A percentile compares a stretch with the other conserved stretches of the same genome.
Conservation (phyloP, 2,329 filamentous ascomycete species). For the Phaeoacremonium minimum region DNA sequence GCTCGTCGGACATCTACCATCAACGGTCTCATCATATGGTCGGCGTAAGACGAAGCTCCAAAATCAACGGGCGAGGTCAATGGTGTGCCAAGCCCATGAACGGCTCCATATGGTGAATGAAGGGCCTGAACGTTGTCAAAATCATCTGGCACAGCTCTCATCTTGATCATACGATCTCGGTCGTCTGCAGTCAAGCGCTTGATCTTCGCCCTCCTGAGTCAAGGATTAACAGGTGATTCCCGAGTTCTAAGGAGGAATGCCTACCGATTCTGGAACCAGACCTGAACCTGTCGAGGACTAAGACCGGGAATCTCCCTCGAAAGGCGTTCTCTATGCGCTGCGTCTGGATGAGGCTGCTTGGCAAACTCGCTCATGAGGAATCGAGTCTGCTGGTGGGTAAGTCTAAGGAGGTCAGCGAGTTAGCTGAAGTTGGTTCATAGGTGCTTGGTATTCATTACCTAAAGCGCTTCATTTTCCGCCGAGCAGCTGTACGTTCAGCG, state of each 20-base stretch:
- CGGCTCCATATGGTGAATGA: slow-evolving; percentile 63
- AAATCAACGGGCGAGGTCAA: slow-evolving; percentile 46
- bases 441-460: slow-evolving; percentile 46
- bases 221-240: slow-evolving; percentile 2
- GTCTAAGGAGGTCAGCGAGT: slow-evolving; percentile 46
- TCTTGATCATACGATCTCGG: slow-evolving; percentile 67
- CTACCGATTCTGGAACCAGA: slow-evolving; percentile 98
- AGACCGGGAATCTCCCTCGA: slow-evolving; percentile 88
- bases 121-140: slow-evolving; percentile 68
- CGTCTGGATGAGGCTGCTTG: slow-evolving; percentile 90
- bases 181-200: slow-evolving; percentile 68
- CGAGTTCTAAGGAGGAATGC: slow-evolving; percentile 16
- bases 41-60: slow-evolving; percentile 43
- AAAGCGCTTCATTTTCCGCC: slow-evolving; percentile 74
- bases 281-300: slow-evolving; percentile 88
- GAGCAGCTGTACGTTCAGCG: slow-evolving; percentile 52
- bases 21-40: slow-evolving; percentile 62
- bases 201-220: slow-evolving; percentile 61
- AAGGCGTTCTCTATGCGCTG: slow-evolving; percentile 80
- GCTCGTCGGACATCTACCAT: slow-evolving; percentile 65
- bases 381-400: slow-evolving; percentile 95
- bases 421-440: too few relatives aligned
- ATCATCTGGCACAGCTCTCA: slow-evolving; percentile 66
- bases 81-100: slow-evolving; percentile 45
- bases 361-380: slow-evolving; percentile 97